A percentile compares a stretch with the other conserved stretches of the same genome.
These are phyloP conservation scores for Arbutus unedo DNA, from an alignment of 148 eudicot genomes.

Conservation along the genomic window DNA sequence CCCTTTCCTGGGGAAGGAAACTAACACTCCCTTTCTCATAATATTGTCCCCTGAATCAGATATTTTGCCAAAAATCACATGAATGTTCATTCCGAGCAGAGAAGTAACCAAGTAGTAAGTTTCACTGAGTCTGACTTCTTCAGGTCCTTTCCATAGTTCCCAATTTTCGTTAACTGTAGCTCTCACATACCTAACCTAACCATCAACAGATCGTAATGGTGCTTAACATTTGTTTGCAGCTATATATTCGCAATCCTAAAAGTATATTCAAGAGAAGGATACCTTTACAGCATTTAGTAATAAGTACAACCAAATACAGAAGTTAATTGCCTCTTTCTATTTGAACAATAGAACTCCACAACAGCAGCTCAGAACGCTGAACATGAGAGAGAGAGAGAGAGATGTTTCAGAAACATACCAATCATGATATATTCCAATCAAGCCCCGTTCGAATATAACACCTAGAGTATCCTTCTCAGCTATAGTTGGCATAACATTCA, in stretches of 20 bases:
- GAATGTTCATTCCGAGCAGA: too few species aligned
- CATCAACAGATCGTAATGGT: neutral
- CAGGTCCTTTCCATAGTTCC: neutral
- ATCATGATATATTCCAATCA: conserved; percentile 58
- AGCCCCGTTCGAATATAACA: conserved; percentile 47
- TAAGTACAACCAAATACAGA: neutral
- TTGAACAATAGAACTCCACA: neutral
- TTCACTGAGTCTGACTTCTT: neutral
- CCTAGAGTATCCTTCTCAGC: conserved; percentile 47
- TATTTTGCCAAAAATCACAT: too few species aligned
- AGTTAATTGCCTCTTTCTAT: neutral
- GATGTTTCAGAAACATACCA: conserved; percentile 31
- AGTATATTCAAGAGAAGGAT: neutral
- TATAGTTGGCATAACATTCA: conserved; percentile 52
- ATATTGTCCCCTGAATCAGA: too few species aligned
- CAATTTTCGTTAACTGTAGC: neutral
- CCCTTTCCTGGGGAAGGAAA: too few species aligned
- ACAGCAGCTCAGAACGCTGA: neutral
- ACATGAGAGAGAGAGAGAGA: neutral
- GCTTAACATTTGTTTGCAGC: neutral
- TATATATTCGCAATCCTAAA: neutral
- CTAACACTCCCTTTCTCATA: too few species aligned
- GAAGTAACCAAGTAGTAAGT: too few species aligned
- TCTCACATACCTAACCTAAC: neutral
- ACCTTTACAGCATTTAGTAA: neutral